Conservation (phyloP, 805 yeast genomes). For the Myxozyma mucilagina region DNA sequence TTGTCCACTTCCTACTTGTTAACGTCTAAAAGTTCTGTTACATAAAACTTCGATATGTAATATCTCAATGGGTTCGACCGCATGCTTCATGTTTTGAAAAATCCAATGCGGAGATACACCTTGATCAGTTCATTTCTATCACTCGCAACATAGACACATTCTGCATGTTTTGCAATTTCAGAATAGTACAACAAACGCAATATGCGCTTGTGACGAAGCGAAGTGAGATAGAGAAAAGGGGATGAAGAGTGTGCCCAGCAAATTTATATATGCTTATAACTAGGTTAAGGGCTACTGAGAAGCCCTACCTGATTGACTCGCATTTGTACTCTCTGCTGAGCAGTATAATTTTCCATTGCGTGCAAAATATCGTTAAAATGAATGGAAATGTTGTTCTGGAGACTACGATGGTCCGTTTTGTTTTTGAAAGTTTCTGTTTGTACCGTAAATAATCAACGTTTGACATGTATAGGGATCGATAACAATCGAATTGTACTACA, state of each 20-base stretch:
- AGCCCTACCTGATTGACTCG: too few relatives aligned
- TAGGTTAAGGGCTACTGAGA: neutral
- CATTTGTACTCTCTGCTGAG: too few relatives aligned
- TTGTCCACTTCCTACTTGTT: too few relatives aligned
- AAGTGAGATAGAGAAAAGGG: neutral
- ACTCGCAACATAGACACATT: neutral
- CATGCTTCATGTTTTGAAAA: conserved; percentile 14
- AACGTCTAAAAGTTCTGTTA: too few relatives aligned
- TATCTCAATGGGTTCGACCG: conserved; percentile 26
- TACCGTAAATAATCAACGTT: neutral
- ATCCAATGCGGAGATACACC: conserved; percentile 28
- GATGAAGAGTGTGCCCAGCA: too few relatives aligned
- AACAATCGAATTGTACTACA: conserved; percentile 35
- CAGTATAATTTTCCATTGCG: too few relatives aligned
- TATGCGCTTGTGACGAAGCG: too few relatives aligned
- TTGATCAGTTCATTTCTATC: conserved; percentile 11
- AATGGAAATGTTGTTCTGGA: conserved; percentile 25
- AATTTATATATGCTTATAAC: neutral
- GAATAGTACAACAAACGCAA: neutral
- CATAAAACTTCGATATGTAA: neutral
- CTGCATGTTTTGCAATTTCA: neutral
- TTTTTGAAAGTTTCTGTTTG: too few relatives aligned
- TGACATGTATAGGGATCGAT: conserved; percentile 31
- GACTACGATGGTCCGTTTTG: conserved; percentile 26
- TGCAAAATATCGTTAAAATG: neutral